These are phyloP conservation scores for Fusarium citri DNA, from an alignment of 2,329 filamentous ascomycete genomes.

Conservation along the genomic window DNA sequence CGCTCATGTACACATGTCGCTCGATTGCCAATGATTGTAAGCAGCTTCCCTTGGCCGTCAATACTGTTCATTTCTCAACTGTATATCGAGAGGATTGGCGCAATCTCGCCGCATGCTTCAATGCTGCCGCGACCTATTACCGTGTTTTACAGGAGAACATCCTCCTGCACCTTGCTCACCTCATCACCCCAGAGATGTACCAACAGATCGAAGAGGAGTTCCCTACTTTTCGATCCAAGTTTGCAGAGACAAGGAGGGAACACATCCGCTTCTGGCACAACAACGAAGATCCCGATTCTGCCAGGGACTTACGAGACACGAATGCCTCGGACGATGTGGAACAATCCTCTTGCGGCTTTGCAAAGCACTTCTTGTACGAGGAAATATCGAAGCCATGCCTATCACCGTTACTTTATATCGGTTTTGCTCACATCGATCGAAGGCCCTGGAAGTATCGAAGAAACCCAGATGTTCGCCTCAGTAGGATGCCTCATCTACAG, in stretches of 20 bases:
- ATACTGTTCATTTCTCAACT: constrained; percentile 27
- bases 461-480: too few species aligned
- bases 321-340: neutral
- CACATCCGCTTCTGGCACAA: neutral
- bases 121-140: neutral
- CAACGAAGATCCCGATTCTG: neutral
- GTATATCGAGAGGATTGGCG: constrained; percentile 4
- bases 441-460: too few species aligned
- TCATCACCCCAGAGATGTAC: constrained; percentile 8
- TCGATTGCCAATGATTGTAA: constrained; percentile 12
- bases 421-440: too few species aligned
- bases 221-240: neutral
- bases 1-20: constrained; percentile 33
- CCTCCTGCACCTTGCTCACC: neutral
- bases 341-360: neutral
- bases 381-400: too few species aligned
- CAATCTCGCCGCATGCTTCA: constrained; percentile 6
- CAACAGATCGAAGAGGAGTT: neutral
- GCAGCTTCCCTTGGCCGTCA: constrained; percentile 1
- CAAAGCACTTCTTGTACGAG: too few species aligned
- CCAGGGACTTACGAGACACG: neutral
- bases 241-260: neutral
- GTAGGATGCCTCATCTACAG: too few species aligned
- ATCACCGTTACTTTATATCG: too few species aligned
- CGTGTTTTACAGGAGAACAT: neutral